Percentiles rank a stretch among this genome's conserved stretches.
phyloP scores from a whole-genome alignment of 495 filamentous ascomycete species.

The Rhypophila decipiens region DNA sequence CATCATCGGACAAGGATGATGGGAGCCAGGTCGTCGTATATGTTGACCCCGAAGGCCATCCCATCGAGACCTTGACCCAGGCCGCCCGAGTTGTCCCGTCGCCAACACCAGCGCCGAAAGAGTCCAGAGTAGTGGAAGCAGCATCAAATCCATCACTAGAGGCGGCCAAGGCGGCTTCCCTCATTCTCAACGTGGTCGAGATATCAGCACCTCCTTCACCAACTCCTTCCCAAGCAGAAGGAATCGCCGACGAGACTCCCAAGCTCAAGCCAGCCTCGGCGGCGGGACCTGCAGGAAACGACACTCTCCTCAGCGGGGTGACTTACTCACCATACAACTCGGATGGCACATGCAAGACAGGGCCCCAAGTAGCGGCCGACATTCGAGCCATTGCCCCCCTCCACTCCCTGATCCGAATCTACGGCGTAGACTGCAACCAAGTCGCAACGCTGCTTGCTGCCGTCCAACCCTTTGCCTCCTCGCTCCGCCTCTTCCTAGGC shows the following conservation, averaged over 20 bases:
- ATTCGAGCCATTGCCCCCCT: slow-evolving; percentile 42
- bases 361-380: slow-evolving; percentile 55
- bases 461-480: slow-evolving; percentile 51
- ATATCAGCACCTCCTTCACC: too few species aligned
- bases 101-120: neutral
- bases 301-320: slow-evolving; percentile 45
- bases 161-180: too few species aligned
- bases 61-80: slow-evolving; percentile 34
- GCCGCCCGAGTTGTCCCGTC: slow-evolving; percentile 21
- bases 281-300: neutral
- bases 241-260: too few species aligned
- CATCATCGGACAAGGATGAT: neutral
- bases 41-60: slow-evolving; percentile 57
- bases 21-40: slow-evolving; percentile 41
- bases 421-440: slow-evolving; percentile 76
- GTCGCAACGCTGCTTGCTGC: slow-evolving; percentile 53
- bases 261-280: too few species aligned
- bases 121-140: too few species aligned
- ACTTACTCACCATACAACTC: slow-evolving; percentile 70
- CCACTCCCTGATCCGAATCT: slow-evolving; percentile 64
- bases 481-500: slow-evolving; percentile 72
- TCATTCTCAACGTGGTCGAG: too few species aligned
- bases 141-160: neutral
- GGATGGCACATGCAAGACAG: slow-evolving; percentile 60
- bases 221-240: too few species aligned